Base-by-base conservation (phyloP, 345 rosid species). In the Citrus unshiu region DNA sequence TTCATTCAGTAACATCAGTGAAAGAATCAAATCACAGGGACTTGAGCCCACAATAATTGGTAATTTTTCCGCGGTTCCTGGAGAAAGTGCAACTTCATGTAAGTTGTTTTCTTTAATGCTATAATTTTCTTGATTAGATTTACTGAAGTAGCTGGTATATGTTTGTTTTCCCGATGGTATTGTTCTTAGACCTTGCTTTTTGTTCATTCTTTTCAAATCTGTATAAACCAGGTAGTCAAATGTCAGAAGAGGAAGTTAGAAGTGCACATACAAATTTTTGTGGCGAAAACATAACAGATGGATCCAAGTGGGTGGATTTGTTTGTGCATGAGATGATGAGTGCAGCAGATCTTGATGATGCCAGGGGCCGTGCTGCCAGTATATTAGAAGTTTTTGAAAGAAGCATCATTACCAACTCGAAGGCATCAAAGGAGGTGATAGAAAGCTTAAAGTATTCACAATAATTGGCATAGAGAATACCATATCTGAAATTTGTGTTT, bases 241-340 rank as follows among this genome's bases (percentile, higher is more conserved):
- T 76, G 82, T 30, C 80, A 39, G 78, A 71, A 39, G 78, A 82
- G 75, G 69, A 58, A 0, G 51, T 29, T 39, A 49, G 63, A 81
- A 70, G 68, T 35, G 43, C 37, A 76, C 73, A 62, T 37, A 29
- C 69, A 30, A 40, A 71, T 3, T 70, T 62, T 59, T 59, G 34
- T 49, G 16, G 27, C 61, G 85, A 71, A 18, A 73, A 78, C 70
- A 8, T 43, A 49, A 54, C 19, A 5, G 84, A 80, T 66, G 86
- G 86, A 32, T 81, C 88, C 61, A 74, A 77, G 37, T 89, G 92
- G 89, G 92, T 87, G 63, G 89, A 89, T 78, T 68, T 83, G 46
- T 85, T 89, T 80, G 89, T 85, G 65, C 80, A 81, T 39, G 89
- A 87, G 82, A 89, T 87, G 90, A 77, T 60, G 80, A 75, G 56